Percentiles rank a stretch among this genome's conserved stretches.
phyloP scores from a whole-genome alignment of 305 asterid species.

The Solanum hybrid region DNA sequence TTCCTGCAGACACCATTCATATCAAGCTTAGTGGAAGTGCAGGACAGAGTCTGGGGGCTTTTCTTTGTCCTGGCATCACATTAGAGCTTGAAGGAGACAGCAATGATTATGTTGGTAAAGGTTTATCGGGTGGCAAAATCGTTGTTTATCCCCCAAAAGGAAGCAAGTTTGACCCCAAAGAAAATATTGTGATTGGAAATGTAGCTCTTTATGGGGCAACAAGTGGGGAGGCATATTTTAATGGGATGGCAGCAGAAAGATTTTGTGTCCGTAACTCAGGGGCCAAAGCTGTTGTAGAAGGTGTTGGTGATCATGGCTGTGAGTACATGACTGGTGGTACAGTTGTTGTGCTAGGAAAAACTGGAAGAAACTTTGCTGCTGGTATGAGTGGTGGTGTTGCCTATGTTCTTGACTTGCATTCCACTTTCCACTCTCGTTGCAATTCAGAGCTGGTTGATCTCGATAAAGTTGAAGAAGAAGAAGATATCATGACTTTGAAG shows the following conservation, averaged over 20 bases:
- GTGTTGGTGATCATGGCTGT: conserved; percentile 99
- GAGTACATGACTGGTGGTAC: conserved; percentile 99
- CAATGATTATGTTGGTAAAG: conserved; percentile 98
- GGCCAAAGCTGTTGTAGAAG: conserved; percentile 95
- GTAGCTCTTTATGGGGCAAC: conserved; percentile 98
- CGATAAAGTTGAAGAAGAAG: conserved; percentile 86
- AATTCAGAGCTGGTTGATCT: conserved; percentile 89
- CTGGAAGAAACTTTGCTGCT: conserved; percentile 98
- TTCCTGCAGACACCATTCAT: conserved; percentile 83
- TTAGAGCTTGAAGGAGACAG: conserved; percentile 98
- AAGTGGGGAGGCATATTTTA: conserved; percentile 92
- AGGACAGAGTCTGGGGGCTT: conserved; percentile 99
- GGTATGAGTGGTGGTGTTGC: conserved; percentile 99
- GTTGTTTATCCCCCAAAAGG: conserved; percentile 86
- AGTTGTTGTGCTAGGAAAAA: conserved; percentile 81
- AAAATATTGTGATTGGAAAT: conserved; percentile 92
- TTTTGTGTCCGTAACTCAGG: conserved; percentile 98
- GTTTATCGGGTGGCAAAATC: conserved; percentile 91
- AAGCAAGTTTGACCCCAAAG: conserved; percentile 89
- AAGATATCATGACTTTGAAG: conserved; percentile 63
- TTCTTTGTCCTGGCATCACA: conserved; percentile 86
- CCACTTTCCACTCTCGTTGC: conserved; percentile 65
- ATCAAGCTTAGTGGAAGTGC: conserved; percentile 92
- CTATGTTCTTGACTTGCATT: conserved; percentile 70
- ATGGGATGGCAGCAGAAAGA: conserved; percentile 99